A percentile compares a stretch with the other conserved stretches of the same genome.
These are phyloP conservation scores for Aspergillus fumigatus DNA, from an alignment of 2,329 filamentous ascomycete genomes.

Conservation along the genomic window DNA sequence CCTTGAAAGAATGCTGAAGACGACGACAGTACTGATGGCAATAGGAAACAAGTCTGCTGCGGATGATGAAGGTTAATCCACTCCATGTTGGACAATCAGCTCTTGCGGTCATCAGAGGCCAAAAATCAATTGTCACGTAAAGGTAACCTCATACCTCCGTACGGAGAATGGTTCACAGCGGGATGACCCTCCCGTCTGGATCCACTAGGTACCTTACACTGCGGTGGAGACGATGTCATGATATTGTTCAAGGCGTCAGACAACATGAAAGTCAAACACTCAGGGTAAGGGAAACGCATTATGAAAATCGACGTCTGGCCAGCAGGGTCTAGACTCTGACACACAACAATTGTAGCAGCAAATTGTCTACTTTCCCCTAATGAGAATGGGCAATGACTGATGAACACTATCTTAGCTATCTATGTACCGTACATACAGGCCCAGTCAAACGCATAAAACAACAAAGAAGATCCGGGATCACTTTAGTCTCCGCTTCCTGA, in stretches of 20 bases:
- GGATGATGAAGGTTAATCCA: background rate
- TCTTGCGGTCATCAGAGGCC: background rate
- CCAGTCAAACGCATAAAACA: too few relatives aligned
- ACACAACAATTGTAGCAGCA: background rate
- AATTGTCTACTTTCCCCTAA: too few relatives aligned
- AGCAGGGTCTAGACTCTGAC: background rate
- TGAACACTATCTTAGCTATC: background rate
- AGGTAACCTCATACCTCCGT: too few relatives aligned
- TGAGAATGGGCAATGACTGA: background rate
- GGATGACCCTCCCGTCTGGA: background rate
- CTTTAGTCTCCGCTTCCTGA: background rate
- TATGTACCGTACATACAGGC: background rate
- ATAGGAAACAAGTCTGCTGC: too few relatives aligned
- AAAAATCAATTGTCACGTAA: background rate
- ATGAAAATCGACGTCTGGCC: background rate
- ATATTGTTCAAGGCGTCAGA: background rate
- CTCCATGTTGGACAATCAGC: background rate
- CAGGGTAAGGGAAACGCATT: background rate
- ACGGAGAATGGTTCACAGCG: background rate
- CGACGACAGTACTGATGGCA: too few relatives aligned
- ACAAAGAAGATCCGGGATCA: background rate
- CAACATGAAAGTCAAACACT: background rate
- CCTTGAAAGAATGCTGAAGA: too few relatives aligned
- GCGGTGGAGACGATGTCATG: background rate
- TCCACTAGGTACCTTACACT: background rate